Evolutionary conservation across 2,329 filamentous ascomycete genomes (phyloP).

Genomic region (Aphanoascus verrucosus): DNA sequence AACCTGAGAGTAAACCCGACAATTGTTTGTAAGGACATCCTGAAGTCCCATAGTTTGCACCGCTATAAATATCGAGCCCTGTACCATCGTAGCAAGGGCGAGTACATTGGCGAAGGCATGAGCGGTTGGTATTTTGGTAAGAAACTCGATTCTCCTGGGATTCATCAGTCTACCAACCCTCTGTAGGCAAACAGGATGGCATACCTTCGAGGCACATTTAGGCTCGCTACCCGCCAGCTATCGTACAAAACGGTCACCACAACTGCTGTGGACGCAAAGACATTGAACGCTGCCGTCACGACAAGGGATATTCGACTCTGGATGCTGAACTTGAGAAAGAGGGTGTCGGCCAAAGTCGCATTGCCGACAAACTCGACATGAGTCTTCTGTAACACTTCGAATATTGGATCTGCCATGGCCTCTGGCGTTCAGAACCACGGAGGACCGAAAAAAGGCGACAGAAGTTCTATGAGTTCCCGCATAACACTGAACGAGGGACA

Average conservation of each 20-base stretch:
- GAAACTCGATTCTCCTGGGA: slow-evolving; percentile 10
- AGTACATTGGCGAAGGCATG: slow-evolving; percentile 17
- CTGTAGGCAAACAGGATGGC: neutral
- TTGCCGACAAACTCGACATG: slow-evolving; percentile 2
- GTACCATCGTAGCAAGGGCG: slow-evolving; percentile 16
- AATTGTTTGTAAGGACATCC: slow-evolving; percentile 11
- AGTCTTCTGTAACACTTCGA: slow-evolving; percentile 3
- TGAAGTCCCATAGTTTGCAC: slow-evolving; percentile 16
- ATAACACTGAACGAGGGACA: neutral
- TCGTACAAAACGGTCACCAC: slow-evolving; percentile 16
- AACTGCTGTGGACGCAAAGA: slow-evolving; percentile 15
- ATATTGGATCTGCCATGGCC: slow-evolving; percentile 1
- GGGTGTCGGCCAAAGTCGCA: slow-evolving; percentile 1
- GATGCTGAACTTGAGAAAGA: slow-evolving; percentile 13
- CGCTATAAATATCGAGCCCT: slow-evolving; percentile 17
- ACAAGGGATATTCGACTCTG: slow-evolving; percentile 16
- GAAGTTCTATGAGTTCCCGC: neutral
- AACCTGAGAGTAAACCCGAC: slow-evolving; percentile 17
- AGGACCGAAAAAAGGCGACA: neutral
- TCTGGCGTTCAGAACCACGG: neutral
- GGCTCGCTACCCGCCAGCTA: slow-evolving; percentile 11
- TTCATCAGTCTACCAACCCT: neutral
- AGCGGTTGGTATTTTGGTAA: slow-evolving; percentile 15
- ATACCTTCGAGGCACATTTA: slow-evolving; percentile 9
- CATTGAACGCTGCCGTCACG: slow-evolving; percentile 17